Evolutionary conservation across 139 green algal species (phyloP).

Genomic region (Chlamydomonas sphaeroides): DNA sequence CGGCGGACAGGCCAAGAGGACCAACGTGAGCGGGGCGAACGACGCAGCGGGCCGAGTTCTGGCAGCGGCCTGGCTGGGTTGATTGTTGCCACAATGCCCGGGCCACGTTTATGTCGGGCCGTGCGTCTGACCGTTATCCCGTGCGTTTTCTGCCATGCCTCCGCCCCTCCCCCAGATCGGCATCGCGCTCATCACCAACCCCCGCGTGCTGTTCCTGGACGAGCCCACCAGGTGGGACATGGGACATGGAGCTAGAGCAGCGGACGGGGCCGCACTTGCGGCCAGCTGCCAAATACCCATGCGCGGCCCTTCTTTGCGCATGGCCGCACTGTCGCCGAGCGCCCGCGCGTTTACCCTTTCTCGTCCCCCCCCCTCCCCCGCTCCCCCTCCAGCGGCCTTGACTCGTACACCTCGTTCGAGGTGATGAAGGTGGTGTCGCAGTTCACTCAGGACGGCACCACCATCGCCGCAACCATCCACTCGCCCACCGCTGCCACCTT

Average conservation of each 20-base stretch:
- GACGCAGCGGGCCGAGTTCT: not conserved
- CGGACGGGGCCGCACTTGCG: too few relatives aligned
- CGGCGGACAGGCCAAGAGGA: conserved; percentile 66
- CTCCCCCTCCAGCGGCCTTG: conserved; percentile 67
- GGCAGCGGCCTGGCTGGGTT: too few relatives aligned
- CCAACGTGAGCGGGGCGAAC: conserved; percentile 37
- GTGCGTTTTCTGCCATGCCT: not conserved
- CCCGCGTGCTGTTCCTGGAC: conserved; percentile 72
- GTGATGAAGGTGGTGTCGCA: conserved; percentile 57
- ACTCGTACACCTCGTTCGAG: conserved; percentile 72
- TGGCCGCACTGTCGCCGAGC: too few relatives aligned
- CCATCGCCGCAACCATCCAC: conserved; percentile 82
- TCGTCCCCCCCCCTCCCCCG: too few relatives aligned
- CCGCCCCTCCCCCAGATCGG: conserved; percentile 54
- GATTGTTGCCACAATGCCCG: not conserved
- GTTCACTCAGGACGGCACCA: conserved; percentile 57
- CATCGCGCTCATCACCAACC: conserved; percentile 74
- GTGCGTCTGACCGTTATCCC: not conserved
- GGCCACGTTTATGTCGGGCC: too few relatives aligned
- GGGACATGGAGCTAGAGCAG: too few relatives aligned
- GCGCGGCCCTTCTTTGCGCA: too few relatives aligned
- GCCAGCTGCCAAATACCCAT: too few relatives aligned
- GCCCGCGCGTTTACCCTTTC: too few relatives aligned
- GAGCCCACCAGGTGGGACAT: too few relatives aligned
- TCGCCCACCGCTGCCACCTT: conserved; percentile 77